These are phyloP conservation scores for Manihot esculenta DNA, from an alignment of 441 rosid species.

Conservation along the genomic window DNA sequence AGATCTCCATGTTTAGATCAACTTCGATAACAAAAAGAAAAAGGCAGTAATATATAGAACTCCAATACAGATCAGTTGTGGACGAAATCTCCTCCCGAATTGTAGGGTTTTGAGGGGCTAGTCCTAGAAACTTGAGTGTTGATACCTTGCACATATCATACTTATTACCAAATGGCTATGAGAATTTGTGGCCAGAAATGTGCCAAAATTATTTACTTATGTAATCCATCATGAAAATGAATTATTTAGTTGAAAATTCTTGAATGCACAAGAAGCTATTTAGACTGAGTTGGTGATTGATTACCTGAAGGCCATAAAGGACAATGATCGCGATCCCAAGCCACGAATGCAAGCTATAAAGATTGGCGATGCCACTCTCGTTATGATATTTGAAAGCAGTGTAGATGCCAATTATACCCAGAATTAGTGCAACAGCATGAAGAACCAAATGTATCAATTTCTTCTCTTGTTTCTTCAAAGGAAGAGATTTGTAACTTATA, in stretches of 20 bases:
- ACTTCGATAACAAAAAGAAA: background rate
- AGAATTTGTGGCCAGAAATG: background rate
- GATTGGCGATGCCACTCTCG: slow-evolving; percentile 74
- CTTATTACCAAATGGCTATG: background rate
- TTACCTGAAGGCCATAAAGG: slow-evolving; percentile 86
- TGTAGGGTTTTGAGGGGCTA: too few species aligned
- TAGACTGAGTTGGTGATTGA: background rate
- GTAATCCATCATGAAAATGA: background rate
- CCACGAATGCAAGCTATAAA: slow-evolving; percentile 97
- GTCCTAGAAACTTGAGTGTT: too few species aligned
- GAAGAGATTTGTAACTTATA: slow-evolving; percentile 71
- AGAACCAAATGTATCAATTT: slow-evolving; percentile 72
- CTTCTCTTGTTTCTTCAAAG: slow-evolving; percentile 66
- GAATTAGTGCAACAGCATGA: slow-evolving; percentile 70
- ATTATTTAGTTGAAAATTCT: background rate
- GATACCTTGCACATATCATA: too few species aligned
- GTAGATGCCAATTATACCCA: slow-evolving; percentile 68
- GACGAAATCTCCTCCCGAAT: too few species aligned
- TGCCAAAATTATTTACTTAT: too few species aligned
- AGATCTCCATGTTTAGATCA: background rate
- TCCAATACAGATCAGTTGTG: too few species aligned
- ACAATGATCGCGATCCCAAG: slow-evolving; percentile 69
- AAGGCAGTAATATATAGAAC: too few species aligned
- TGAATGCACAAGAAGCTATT: background rate
- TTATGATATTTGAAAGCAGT: slow-evolving; percentile 88